Conservation (phyloP, 2,329 filamentous ascomycete species). For the Xylaria multiplex region DNA sequence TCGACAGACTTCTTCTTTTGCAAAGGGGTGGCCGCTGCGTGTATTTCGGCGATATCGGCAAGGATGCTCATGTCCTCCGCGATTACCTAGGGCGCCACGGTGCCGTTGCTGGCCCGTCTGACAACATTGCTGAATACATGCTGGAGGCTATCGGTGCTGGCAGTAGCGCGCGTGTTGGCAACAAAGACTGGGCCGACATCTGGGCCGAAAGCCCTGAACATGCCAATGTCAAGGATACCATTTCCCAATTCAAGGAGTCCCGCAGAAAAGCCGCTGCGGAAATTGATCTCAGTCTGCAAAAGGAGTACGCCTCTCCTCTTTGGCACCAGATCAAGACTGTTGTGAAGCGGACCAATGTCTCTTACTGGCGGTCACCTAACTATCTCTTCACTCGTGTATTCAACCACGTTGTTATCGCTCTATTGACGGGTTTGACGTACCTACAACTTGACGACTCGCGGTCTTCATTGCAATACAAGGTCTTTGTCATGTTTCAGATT, state of each 20-base stretch:
- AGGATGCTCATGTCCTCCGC: conserved; percentile 76
- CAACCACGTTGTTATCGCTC: conserved; percentile 81
- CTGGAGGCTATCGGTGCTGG: conserved; percentile 85
- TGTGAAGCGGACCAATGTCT: conserved; percentile 75
- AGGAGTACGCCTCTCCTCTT: conserved; percentile 84
- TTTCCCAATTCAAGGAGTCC: conserved; percentile 71
- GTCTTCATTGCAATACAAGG: conserved; percentile 80
- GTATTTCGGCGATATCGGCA: conserved; percentile 86
- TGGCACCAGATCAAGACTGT: conserved; percentile 83
- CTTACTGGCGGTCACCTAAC: conserved; percentile 87
- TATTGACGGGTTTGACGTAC: conserved; percentile 83
- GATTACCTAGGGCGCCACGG: conserved; percentile 69
- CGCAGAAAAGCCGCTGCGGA: conserved; percentile 56
- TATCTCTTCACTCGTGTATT: conserved; percentile 90
- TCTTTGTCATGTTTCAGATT: conserved; percentile 92
- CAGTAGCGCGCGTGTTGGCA: conserved; percentile 75
- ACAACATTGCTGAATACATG: conserved; percentile 81
- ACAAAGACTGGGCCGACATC: conserved; percentile 81
- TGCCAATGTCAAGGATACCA: conserved; percentile 71
- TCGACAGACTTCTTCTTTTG: conserved; percentile 82
- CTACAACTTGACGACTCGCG: conserved; percentile 80
- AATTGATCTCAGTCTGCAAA: conserved; percentile 66
- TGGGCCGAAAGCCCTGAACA: conserved; percentile 80
- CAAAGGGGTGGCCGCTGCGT: conserved; percentile 82
- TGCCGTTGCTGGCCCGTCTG: conserved; percentile 64